Percentiles rank a stretch among this genome's conserved stretches.
These are phyloP conservation scores for Candida insectorum DNA, from an alignment of 805 yeast species.

Conservation along the genomic window DNA sequence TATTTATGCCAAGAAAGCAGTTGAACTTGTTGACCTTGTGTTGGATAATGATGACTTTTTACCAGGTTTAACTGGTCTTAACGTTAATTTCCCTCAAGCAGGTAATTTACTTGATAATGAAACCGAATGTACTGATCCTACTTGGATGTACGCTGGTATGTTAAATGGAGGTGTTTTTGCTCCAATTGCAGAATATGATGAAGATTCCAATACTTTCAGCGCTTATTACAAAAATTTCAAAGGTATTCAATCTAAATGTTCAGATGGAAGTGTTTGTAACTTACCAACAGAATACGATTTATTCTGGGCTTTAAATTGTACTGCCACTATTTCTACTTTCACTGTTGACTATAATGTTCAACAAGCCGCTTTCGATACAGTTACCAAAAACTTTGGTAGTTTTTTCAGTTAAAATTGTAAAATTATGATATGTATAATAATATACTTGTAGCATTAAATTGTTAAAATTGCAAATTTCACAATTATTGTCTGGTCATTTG, in stretches of 20 bases:
- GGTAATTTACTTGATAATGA: conserved; percentile 32
- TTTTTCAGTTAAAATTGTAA: too few relatives aligned
- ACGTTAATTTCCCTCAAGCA: conserved; percentile 48
- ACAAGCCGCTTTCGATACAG: conserved; percentile 8
- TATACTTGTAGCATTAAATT: too few relatives aligned
- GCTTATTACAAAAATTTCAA: conserved; percentile 12
- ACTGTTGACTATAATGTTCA: conserved; percentile 38
- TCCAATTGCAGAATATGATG: conserved; percentile 35
- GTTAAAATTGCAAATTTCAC: too few relatives aligned
- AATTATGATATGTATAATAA: not conserved
- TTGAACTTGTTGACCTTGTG: conserved; percentile 35
- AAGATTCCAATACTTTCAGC: conserved; percentile 27
- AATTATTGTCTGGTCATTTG: too few relatives aligned
- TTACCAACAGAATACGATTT: conserved; percentile 41
- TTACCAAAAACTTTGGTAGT: not conserved
- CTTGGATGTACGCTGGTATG: conserved; percentile 43
- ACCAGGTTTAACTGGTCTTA: conserved; percentile 43
- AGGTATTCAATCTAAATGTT: conserved; percentile 23
- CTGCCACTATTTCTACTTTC: conserved; percentile 43
- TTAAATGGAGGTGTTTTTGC: conserved; percentile 38
- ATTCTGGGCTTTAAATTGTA: conserved; percentile 33
- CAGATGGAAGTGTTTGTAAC: conserved; percentile 35
- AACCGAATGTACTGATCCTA: conserved; percentile 38
- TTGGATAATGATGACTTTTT: conserved; percentile 31
- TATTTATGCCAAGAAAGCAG: conserved; percentile 41